Conservation (phyloP, 2,329 filamentous ascomycete genomes). For the Pseudofabraea citricarpa region DNA sequence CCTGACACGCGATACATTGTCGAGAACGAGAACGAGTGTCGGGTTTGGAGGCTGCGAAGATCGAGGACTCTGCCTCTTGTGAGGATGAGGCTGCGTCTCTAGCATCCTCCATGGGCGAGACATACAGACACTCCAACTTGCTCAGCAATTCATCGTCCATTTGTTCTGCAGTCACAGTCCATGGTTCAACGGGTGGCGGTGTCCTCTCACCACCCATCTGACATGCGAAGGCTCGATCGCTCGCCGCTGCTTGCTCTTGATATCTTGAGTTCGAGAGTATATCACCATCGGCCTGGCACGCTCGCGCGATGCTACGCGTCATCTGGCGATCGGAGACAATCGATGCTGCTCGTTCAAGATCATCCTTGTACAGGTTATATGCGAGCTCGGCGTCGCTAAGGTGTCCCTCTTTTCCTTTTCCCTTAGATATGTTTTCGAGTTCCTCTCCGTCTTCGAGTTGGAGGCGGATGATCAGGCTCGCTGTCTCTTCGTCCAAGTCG, state of each 20-base stretch:
- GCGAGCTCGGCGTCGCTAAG: conserved; percentile 13
- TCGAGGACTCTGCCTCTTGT: too few species aligned
- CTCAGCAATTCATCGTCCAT: conserved; percentile 15
- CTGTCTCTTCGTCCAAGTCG: conserved; percentile 14
- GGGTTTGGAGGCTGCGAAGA: too few species aligned
- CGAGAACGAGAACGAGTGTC: too few species aligned
- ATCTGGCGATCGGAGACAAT: conserved; percentile 13
- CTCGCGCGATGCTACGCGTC: conserved; percentile 17
- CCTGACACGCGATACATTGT: too few species aligned
- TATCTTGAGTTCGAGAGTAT: conserved; percentile 4
- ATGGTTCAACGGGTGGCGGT: background rate
- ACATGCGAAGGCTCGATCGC: conserved; percentile 12
- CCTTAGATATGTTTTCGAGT: conserved; percentile 1
- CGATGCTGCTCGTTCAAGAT: conserved; percentile 7
- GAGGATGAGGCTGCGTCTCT: too few species aligned
- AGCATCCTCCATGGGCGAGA: too few species aligned
- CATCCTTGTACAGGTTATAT: conserved; percentile 9
- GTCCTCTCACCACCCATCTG: conserved; percentile 4
- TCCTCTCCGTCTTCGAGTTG: conserved; percentile 16
- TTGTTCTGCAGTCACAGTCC: conserved; percentile 3
- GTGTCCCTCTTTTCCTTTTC: conserved; percentile 10
- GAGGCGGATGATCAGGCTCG: conserved; percentile 16
- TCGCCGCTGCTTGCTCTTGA: conserved; percentile 10
- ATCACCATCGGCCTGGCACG: conserved; percentile 17
- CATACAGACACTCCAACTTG: conserved; percentile 14